Evolutionary conservation across 176 grass and related monocot genomes (phyloP), one percentile per base, ranked within the genome.

Genomic region (Oryza nivara): DNA sequence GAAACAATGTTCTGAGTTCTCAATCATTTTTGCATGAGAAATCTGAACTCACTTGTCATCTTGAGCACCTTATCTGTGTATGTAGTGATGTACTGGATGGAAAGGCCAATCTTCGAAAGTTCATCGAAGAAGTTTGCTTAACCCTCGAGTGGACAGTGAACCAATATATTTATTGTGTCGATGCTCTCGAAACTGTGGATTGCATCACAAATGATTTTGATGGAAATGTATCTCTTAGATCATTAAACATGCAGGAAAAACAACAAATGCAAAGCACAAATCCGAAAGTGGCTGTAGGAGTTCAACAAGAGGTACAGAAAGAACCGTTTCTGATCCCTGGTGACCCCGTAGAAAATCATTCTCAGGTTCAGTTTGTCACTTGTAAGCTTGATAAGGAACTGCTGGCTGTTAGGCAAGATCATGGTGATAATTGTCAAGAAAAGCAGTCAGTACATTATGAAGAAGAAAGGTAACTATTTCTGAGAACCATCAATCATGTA

Each of bases 141-240:
- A 87, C 69, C 38, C 84, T 92, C 34, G 80, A 89, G 72, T 89
- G 84, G 77, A 84, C 84, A 30, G 51, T 92, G 6, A 82, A 61
- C 28, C 91, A 70, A 44, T 92, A 72, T 7, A 58, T 90, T 75
- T 79, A 73, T 9, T 82, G 46, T 82, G 23, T 68, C 30, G 84
- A 84, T 87, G 84, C 66, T 77, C 56, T 65, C 72, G 72, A 78
- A 45, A 69, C 46, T 47, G 78, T 60, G 84, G 70, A 77, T 32
- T 70, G 72, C 40, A 75, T 60, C 65, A 70, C n/a, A 19, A 90
- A 87, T 70, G 70, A 70, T 34, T 70, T 58, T 13, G 43, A 74
- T 74, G 81, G 72, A 73, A 89, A 82, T 83, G 77, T 77, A 67
- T 89, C 65, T 52, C 35, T 48, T 20, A 70, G 72, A 38, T 60